Evolutionary conservation across 1,139 yeast species (phyloP).

Genomic region (Taphrina deformans): DNA sequence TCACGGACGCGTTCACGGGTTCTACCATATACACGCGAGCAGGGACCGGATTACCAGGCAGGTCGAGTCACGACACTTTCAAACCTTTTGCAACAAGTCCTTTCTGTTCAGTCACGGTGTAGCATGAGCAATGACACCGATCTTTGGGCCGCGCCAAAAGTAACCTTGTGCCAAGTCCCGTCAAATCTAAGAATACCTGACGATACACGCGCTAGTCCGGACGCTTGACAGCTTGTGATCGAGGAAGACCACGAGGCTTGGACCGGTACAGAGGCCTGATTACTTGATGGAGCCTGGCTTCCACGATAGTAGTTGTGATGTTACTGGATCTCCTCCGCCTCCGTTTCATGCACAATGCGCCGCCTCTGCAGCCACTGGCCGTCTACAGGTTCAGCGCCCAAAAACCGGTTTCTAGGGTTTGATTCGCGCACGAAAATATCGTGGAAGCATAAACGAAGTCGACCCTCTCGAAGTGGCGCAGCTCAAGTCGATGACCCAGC

Average conservation of each 20-base stretch:
- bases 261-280: not conserved
- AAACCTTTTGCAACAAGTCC: too few species aligned
- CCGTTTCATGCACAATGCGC: not conserved
- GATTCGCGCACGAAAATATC: not conserved
- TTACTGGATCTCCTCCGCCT: not conserved
- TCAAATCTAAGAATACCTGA: not conserved
- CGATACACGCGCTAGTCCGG: not conserved
- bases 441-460: not conserved
- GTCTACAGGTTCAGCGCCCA: not conserved
- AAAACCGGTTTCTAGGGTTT: not conserved
- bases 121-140: too few species aligned
- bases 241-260: not conserved
- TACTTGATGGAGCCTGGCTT: not conserved
- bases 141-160: not conserved
- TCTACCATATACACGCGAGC: too few species aligned
- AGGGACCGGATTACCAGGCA: too few species aligned
- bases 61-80: too few species aligned
- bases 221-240: not conserved
- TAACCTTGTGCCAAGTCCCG: not conserved
- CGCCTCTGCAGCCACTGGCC: not conserved
- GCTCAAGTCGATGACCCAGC: not conserved
- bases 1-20: not conserved
- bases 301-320: not conserved
- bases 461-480: not conserved
- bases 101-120: too few species aligned